phyloP scores from a whole-genome alignment of 2,329 filamentous ascomycete genomes.

The Zymoseptoria crescenta region DNA sequence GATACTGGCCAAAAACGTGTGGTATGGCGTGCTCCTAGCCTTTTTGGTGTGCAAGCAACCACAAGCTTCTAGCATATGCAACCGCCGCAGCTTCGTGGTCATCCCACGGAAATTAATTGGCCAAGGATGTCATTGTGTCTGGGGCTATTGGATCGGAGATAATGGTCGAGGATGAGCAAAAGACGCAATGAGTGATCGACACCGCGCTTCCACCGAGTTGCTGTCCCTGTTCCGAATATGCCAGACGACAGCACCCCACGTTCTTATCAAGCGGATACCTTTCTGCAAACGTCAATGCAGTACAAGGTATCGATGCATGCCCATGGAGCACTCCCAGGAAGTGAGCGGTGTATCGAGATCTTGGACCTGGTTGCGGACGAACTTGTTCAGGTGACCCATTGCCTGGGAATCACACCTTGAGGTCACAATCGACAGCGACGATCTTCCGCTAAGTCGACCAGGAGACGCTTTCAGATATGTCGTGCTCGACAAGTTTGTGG shows the following conservation, averaged over 20 bases:
- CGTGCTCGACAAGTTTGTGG: neutral
- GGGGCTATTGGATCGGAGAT: neutral
- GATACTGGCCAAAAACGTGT: neutral
- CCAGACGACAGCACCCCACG: neutral
- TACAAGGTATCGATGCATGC: neutral
- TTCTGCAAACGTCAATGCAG: neutral
- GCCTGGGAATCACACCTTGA: neutral
- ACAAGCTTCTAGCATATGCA: neutral
- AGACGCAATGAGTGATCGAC: neutral
- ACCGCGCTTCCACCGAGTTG: neutral
- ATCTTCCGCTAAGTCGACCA: neutral
- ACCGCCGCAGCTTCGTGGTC: neutral
- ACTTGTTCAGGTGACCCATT: neutral
- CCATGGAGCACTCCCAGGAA: neutral
- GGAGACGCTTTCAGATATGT: neutral
- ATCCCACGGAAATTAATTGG: neutral
- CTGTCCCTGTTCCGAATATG: neutral
- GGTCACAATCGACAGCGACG: neutral
- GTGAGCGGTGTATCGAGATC: neutral
- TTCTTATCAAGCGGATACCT: neutral
- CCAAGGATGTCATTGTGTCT: neutral
- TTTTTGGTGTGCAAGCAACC: neutral
- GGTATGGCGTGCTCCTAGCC: neutral
- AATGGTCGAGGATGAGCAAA: neutral
- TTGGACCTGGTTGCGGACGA: neutral